Conservation (phyloP, 1,284 basidiomycete genomes). For the Golubevia sp. region DNA sequence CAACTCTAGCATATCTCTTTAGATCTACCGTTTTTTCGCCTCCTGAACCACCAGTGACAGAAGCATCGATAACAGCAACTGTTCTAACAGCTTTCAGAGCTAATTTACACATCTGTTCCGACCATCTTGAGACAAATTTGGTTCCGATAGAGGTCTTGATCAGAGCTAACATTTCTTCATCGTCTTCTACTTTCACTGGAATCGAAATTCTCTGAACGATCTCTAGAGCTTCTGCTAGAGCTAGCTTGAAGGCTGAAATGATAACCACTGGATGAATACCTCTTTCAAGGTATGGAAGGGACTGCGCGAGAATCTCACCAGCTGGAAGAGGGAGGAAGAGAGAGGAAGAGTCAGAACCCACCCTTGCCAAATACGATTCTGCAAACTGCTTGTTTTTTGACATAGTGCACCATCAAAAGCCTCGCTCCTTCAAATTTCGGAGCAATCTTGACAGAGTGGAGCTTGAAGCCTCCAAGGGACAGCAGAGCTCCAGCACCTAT, state of each 20-base stretch:
- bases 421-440: no score
- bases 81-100: constrained; percentile 90
- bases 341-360: not conserved
- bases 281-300: constrained; percentile 86
- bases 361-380: no score
- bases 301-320: constrained; percentile 97
- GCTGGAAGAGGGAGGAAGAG: constrained; percentile 66
- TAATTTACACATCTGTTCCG: constrained; percentile 93
- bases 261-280: constrained; percentile 98
- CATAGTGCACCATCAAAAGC: no score
- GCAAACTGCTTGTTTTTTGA: no score
- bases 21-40: constrained; percentile 88
- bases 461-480: no score
- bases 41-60: constrained; percentile 66
- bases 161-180: constrained; percentile 89
- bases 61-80: constrained; percentile 69
- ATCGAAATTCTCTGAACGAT: constrained; percentile 85
- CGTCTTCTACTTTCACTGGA: constrained; percentile 84
- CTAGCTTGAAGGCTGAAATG: constrained; percentile 96
- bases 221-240: constrained; percentile 84
- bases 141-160: constrained; percentile 99
- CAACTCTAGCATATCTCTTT: constrained; percentile 95
- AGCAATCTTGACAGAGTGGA: no score
- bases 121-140: constrained; percentile 95
- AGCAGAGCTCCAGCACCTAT: no score